Evolutionary conservation across 257 asterid species (phyloP).

Genomic region (Solanum bulbocastanum): DNA sequence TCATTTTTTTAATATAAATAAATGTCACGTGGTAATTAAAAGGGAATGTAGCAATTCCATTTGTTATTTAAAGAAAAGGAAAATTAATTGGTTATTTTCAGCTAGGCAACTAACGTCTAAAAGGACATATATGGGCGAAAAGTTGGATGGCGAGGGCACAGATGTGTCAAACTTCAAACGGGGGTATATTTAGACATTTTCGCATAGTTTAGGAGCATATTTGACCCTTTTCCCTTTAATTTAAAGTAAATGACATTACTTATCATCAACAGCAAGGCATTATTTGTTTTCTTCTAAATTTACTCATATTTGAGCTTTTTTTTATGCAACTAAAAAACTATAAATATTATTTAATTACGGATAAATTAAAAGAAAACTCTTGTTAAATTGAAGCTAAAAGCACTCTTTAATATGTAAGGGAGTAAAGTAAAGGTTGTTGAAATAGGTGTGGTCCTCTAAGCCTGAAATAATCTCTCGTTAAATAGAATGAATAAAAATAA

Average conservation of each 20-base stretch:
- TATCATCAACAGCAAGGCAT: neutral
- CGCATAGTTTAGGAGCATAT: no score
- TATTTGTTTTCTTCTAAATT: neutral
- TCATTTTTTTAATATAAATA: no score
- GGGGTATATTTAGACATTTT: no score
- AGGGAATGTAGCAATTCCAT: no score
- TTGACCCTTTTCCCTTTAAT: neutral
- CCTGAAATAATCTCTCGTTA: neutral
- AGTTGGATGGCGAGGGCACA: no score
- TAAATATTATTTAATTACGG: neutral
- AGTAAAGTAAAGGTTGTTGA: neutral
- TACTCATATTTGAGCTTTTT: neutral
- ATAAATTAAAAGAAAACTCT: neutral
- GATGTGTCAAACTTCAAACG: no score
- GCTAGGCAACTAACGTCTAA: no score
- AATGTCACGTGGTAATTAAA: no score
- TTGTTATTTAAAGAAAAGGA: no score
- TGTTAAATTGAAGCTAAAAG: neutral
- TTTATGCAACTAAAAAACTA: neutral
- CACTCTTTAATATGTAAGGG: neutral
- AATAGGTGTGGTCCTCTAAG: neutral
- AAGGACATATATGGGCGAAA: no score
- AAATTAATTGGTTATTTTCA: no score
- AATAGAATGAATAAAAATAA: neutral
- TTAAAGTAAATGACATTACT: neutral